Evolutionary conservation across 2,329 filamentous ascomycete genomes (phyloP).

Genomic region (Ascochyta lentis): DNA sequence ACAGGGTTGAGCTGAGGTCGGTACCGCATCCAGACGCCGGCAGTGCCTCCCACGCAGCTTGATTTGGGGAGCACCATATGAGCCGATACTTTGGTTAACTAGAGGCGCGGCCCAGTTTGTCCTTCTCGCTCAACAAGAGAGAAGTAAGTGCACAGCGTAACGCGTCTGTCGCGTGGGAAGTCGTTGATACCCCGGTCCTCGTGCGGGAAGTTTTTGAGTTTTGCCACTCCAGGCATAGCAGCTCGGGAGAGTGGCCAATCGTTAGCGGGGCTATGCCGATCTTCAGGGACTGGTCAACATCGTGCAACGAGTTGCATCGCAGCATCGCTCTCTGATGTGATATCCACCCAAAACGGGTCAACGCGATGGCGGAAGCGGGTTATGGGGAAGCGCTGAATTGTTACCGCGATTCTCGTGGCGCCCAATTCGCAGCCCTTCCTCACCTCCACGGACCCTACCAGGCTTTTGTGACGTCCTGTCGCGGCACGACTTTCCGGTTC

Average conservation of each 20-base stretch:
- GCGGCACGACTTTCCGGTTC: conserved; percentile 21
- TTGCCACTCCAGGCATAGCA: conserved; percentile 29
- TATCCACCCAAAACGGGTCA: conserved; percentile 16
- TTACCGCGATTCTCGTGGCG: conserved; percentile 24
- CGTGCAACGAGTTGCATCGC: conserved; percentile 30
- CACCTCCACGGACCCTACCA: conserved; percentile 2
- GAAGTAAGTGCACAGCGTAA: conserved; percentile 12
- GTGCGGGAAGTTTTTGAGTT: conserved; percentile 9
- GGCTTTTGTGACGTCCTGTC: conserved; percentile 22
- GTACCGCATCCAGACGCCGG: conserved; percentile 28
- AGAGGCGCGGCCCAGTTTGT: conserved; percentile 24
- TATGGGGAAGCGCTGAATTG: conserved; percentile 17
- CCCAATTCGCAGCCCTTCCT: conserved; percentile 12
- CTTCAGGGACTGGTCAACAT: conserved; percentile 18
- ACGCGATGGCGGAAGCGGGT: conserved; percentile 21
- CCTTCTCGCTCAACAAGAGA: conserved; percentile 16
- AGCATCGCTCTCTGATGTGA: conserved; percentile 25
- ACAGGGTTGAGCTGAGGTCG: conserved; percentile 25
- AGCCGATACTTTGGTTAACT: conserved; percentile 28
- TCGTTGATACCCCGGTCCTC: conserved; percentile 16
- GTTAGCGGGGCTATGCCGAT: conserved; percentile 13
- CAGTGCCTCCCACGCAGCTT: conserved; percentile 27
- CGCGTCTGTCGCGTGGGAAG: conserved; percentile 32
- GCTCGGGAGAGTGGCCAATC: conserved; percentile 25
- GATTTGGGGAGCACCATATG: conserved; percentile 34